phyloP scores from a whole-genome alignment of 1,284 basidiomycete genomes.

The Ceratobasidium sp. region DNA sequence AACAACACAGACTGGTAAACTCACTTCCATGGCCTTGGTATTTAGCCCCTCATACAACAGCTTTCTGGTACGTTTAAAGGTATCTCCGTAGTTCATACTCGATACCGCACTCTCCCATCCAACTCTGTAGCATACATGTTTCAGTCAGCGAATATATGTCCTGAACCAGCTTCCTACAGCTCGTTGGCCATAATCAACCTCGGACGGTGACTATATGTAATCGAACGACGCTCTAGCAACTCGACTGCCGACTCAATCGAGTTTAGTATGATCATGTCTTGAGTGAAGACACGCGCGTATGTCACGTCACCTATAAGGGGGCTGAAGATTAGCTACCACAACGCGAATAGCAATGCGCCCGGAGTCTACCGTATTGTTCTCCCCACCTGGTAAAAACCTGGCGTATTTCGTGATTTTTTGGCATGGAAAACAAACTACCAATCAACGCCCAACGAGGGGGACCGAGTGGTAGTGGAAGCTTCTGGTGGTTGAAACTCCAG shows the following conservation, averaged over 20 bases:
- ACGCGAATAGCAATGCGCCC: too few relatives aligned
- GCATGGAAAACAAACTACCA: too few relatives aligned
- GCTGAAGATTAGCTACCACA: too few relatives aligned
- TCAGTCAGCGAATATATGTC: background rate
- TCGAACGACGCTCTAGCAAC: constrained; percentile 24
- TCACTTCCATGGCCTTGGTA: constrained; percentile 15
- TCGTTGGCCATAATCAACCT: constrained; percentile 22
- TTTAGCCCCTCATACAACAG: constrained; percentile 31
- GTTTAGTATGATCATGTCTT: constrained; percentile 36
- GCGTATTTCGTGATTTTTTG: too few relatives aligned
- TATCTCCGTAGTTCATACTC: constrained; percentile 2
- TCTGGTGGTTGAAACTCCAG: background rate
- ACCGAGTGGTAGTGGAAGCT: constrained; percentile 23
- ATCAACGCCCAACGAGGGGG: constrained; percentile 10
- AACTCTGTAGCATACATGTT: background rate
- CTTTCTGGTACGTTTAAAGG: constrained; percentile 15
- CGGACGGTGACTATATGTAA: constrained; percentile 20
- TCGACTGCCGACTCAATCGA: constrained; percentile 20
- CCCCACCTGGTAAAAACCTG: too few relatives aligned
- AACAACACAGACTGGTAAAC: background rate
- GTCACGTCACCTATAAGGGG: constrained; percentile 12
- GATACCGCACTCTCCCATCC: background rate
- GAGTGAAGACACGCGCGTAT: constrained; percentile 18
- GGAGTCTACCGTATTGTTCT: too few relatives aligned
- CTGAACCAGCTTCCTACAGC: background rate